These are phyloP conservation scores for Nymphaea colorata DNA, from an alignment of 164 flowering plant species.

Conservation along the genomic window DNA sequence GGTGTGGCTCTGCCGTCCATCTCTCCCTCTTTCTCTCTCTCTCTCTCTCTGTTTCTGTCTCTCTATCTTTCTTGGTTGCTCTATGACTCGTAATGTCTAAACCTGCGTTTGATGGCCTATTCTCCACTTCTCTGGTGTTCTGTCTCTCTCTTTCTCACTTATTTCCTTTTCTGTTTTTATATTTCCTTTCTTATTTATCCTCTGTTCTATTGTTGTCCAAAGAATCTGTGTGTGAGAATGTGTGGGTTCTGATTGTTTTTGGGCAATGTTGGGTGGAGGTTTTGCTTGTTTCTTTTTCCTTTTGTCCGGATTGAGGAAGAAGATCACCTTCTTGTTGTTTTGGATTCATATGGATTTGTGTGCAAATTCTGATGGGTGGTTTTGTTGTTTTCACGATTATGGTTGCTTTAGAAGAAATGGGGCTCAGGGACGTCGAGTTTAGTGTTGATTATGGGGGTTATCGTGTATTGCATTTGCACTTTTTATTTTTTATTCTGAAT, in stretches of 20 bases:
- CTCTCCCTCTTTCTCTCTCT: slow-evolving; percentile 2
- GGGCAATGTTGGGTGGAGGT: too few relatives aligned
- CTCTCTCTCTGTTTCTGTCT: background rate
- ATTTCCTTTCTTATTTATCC: background rate
- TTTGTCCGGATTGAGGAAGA: too few relatives aligned
- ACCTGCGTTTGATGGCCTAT: slow-evolving; percentile 7
- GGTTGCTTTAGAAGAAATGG: background rate
- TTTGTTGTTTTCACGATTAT: background rate
- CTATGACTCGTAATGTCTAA: background rate
- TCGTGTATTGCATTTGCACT: background rate
- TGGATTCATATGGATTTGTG: too few relatives aligned
- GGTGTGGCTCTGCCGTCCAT: too few relatives aligned
- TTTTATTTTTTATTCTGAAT: background rate
- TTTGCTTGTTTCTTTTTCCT: too few relatives aligned
- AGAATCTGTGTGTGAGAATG: too few relatives aligned
- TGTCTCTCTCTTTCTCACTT: background rate
- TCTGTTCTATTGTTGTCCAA: too few relatives aligned
- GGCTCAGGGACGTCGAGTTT: background rate
- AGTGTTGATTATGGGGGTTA: too few relatives aligned
- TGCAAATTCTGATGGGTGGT: background rate
- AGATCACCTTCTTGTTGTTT: too few relatives aligned
- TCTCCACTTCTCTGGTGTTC: background rate
- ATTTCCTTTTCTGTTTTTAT: background rate
- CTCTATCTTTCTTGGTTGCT: slow-evolving; percentile 1
- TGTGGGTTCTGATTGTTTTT: too few relatives aligned